phyloP scores from a whole-genome alignment of 2,329 filamentous ascomycete genomes.

The Acrocalymma vagum region DNA sequence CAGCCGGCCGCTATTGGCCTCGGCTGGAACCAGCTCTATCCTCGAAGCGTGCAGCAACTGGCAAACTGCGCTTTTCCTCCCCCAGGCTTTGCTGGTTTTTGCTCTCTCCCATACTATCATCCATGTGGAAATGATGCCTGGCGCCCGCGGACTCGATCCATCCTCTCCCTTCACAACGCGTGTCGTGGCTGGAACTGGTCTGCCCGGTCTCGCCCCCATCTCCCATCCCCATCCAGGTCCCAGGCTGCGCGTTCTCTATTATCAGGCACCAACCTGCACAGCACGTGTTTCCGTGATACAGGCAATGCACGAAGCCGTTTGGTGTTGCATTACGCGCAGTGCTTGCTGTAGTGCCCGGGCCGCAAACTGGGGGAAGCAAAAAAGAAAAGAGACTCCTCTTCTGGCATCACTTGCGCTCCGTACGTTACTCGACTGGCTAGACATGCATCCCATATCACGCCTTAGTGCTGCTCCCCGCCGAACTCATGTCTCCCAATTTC shows the following conservation, averaged over 20 bases:
- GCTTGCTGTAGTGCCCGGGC: constrained; percentile 25
- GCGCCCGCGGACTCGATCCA: constrained; percentile 22
- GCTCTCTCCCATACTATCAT: constrained; percentile 1
- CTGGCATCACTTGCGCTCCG: constrained; percentile 26
- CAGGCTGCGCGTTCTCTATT: constrained; percentile 1
- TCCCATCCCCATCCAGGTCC: background rate
- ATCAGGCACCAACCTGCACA: constrained; percentile 27
- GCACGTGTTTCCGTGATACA: constrained; percentile 35
- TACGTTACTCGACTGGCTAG: constrained; percentile 18
- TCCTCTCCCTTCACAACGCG: constrained; percentile 15
- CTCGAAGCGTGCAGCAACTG: constrained; percentile 29
- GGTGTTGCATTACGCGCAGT: constrained; percentile 21
- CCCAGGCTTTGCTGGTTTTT: no score
- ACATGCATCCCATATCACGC: constrained; percentile 27
- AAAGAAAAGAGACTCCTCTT: constrained; percentile 5
- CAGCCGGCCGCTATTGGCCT: constrained; percentile 24
- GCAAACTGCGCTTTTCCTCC: constrained; percentile 16
- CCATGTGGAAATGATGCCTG: no score
- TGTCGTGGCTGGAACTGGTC: constrained; percentile 42
- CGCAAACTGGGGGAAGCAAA: constrained; percentile 4
- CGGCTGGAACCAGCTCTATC: constrained; percentile 28
- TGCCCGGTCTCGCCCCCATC: constrained; percentile 23
- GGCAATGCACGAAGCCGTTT: constrained; percentile 22
- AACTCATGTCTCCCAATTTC: constrained; percentile 17
- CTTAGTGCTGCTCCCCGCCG: constrained; percentile 12